Evolutionary conservation across 345 rosid species (phyloP).

Genomic region (Laguncularia racemosa): DNA sequence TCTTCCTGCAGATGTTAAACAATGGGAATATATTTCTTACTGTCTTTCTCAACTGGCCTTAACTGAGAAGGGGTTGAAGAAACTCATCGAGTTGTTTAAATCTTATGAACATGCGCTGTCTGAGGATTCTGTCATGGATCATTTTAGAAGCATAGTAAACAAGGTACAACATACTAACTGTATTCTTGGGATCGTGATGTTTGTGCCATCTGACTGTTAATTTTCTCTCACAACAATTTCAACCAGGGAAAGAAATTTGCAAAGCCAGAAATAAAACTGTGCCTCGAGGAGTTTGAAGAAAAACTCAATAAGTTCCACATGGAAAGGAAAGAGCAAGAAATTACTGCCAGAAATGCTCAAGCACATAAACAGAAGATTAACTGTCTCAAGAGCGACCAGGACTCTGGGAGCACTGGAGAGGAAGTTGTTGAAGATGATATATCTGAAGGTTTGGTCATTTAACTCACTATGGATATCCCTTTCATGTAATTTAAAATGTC

Average conservation of each 20-base stretch:
- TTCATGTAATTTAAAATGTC: not conserved
- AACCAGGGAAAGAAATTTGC: conserved; percentile 90
- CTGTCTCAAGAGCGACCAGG: conserved; percentile 28
- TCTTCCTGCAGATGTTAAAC: conserved; percentile 60
- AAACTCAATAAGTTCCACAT: conserved; percentile 75
- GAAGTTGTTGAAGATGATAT: conserved; percentile 35
- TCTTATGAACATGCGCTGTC: conserved; percentile 72
- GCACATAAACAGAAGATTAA: conserved; percentile 59
- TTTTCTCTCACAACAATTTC: conserved; percentile 9
- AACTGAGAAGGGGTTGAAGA: conserved; percentile 91
- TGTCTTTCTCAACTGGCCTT: conserved; percentile 90
- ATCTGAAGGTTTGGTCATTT: conserved; percentile 43
- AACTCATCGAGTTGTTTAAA: conserved; percentile 83
- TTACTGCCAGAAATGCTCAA: conserved; percentile 80
- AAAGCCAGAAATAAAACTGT: conserved; percentile 80
- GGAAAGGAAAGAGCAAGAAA: conserved; percentile 96
- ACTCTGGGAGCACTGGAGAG: conserved; percentile 32
- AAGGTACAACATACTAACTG: conserved; percentile 40
- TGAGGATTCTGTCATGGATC: conserved; percentile 77
- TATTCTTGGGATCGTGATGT: conserved; percentile 1
- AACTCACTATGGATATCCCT: conserved; percentile 5
- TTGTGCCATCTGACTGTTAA: conserved; percentile 7
- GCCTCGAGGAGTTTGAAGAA: conserved; percentile 96
- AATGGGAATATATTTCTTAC: conserved; percentile 89
- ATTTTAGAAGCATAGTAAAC: conserved; percentile 76